phyloP scores from a whole-genome alignment of 2,329 filamentous ascomycete species.

The Cladophialophora exuberans region DNA sequence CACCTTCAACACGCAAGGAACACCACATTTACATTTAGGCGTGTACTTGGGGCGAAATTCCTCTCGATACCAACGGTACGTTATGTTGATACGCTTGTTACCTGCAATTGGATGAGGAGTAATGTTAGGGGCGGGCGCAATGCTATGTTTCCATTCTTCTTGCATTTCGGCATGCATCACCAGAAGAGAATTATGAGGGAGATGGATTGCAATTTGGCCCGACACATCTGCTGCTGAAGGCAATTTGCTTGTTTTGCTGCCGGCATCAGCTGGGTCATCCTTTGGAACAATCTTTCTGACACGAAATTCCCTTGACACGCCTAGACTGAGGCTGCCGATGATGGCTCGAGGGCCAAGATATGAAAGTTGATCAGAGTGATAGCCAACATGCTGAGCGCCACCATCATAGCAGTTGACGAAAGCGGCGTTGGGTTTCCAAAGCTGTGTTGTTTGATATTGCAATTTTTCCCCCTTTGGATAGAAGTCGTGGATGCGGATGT shows the following conservation, averaged over 20 bases:
- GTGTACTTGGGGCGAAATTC: slow-evolving; percentile 77
- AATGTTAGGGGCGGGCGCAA: slow-evolving; percentile 74
- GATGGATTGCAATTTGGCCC: slow-evolving; percentile 88
- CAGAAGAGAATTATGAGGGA: slow-evolving; percentile 90
- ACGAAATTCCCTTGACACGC: slow-evolving; percentile 90
- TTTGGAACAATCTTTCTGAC: slow-evolving; percentile 75
- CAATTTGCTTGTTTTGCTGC: slow-evolving; percentile 23
- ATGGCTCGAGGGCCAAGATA: slow-evolving; percentile 87
- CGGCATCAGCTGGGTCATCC: slow-evolving; percentile 44
- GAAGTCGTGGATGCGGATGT: slow-evolving; percentile 66
- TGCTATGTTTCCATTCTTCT: slow-evolving; percentile 92
- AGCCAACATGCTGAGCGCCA: slow-evolving; percentile 80
- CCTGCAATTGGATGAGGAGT: slow-evolving; percentile 83
- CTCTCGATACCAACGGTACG: slow-evolving; percentile 83
- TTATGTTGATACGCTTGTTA: slow-evolving; percentile 86
- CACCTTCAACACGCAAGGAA: slow-evolving; percentile 72
- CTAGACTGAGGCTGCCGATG: slow-evolving; percentile 87
- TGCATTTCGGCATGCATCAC: slow-evolving; percentile 99
- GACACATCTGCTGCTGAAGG: slow-evolving; percentile 60
- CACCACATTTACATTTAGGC: slow-evolving; percentile 74
- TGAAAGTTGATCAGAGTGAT: slow-evolving; percentile 89
- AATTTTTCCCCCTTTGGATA: slow-evolving; percentile 75
- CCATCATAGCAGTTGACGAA: slow-evolving; percentile 95
- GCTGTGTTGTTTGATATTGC: slow-evolving; percentile 66
- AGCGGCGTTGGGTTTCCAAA: slow-evolving; percentile 84